Evolutionary conservation across 2,329 filamentous ascomycete genomes (phyloP), one percentile per base, ranked within the genome.

Genomic region (Aspergillus brasiliensis): DNA sequence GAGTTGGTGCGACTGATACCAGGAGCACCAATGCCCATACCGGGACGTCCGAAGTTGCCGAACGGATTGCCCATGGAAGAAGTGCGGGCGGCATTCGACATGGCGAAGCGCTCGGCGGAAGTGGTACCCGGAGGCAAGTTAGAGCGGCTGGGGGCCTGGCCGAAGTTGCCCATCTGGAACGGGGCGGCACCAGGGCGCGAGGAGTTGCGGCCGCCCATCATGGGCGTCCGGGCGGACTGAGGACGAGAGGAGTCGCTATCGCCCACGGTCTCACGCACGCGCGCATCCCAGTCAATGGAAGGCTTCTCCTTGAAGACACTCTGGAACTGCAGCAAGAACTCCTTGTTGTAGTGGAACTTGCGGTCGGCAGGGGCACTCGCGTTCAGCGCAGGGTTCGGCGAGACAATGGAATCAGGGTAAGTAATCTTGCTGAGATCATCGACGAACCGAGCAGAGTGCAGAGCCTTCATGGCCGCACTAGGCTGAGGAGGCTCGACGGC

Each of bases 221-320:
- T 77, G 40, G 83, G 79, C 17, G 81, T 79, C 48, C 78, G 75
- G 37, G 77, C 75, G 76, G 76, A 88, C 78, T 73, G 87, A 78
- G 75, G 85, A 76, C 77, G 89, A 81, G 78, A 91, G 79, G 86
- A 86, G 59, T 86, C 82, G 59, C 82, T 82, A 65, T 97, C 93
- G 59, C 94, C 94, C 66, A 99, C 77, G 81, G 89, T 83, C 79
- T 90, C 88, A 84, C 94, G 84, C 62, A 99, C 88, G 72, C 95
- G 93, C 66, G 89, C 84, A 73, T 96, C 91, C 86, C 97, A 99
- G 73, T 98, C 94, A 46, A 93, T 78, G 0, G 92, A 96, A 13
- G 95, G 95, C 80, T 97, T 96, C 82, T 99, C 95, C 64, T 92
- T 96, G 80, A 97, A 99, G 19, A 97, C 92, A 69, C 86, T 86